Conservation (phyloP, 192 early-diverging fungal species). For the Gonapodya prolifera region DNA sequence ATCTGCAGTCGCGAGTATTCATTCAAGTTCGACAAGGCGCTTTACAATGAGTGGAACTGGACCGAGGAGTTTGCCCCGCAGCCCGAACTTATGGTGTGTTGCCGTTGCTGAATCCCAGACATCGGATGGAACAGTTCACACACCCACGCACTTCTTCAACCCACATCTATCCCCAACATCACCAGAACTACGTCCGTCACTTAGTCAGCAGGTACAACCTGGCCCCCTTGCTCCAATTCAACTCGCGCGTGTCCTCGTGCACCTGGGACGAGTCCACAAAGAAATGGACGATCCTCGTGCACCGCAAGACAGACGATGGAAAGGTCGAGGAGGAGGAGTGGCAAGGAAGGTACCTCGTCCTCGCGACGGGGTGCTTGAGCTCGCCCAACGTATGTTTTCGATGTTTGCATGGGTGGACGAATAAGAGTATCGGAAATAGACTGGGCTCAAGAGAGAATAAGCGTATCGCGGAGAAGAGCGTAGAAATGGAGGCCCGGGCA, state of each 20-base stretch:
- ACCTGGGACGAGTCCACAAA: not conserved
- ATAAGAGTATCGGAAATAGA: no score
- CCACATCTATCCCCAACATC: no score
- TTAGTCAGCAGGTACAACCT: not conserved
- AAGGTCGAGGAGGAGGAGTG: not conserved
- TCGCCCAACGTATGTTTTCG: not conserved
- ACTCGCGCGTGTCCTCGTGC: not conserved
- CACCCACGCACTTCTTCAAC: no score
- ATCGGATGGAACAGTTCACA: no score
- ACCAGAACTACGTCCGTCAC: not conserved
- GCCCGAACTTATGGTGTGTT: not conserved
- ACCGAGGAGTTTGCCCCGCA: not conserved
- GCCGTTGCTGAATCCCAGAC: no score
- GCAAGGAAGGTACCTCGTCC: not conserved
- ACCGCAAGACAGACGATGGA: not conserved
- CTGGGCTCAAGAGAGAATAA: no score
- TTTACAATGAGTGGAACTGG: conserved; percentile 6
- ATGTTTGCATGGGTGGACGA: not conserved
- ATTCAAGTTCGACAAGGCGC: not conserved
- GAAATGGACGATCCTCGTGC: not conserved
- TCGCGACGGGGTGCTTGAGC: not conserved
- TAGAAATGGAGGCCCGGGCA: no score
- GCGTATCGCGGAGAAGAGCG: no score
- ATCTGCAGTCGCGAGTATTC: not conserved
- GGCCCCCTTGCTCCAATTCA: not conserved